Base-by-base conservation (phyloP, 768 basidiomycete species). In the Fomitopsis serialis region DNA sequence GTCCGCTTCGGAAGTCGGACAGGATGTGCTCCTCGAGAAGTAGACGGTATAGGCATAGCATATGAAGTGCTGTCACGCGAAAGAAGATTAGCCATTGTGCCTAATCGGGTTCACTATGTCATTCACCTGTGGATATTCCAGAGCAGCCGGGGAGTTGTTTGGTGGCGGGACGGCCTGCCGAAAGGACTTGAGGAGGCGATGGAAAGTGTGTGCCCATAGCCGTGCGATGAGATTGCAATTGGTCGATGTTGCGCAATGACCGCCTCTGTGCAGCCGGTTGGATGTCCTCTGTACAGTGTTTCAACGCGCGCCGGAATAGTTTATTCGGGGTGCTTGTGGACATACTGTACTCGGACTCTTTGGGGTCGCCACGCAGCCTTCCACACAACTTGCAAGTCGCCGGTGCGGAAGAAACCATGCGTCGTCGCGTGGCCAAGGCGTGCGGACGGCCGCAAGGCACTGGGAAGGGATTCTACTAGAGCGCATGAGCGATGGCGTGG, bases 1-100 rank as follows among this genome's bases (percentile, higher is more conserved):
- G 98, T 17, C 86, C 85, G 2, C 80, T 74, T 54, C 85, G 83
- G 74, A 92, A 97, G 7, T 72, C 67, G 1, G 67, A 70, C 43
- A 98, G 78, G 1, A 74, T 77, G 9, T 79, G 82, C 65, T 97
- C 89, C 63, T 98, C 96, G 47, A 93, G 74, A 2, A 98, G 78
- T 98, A 98, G 63, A 95, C 96, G 0, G 84, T 85, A 70, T 98
- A 99, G 0, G 96, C 89, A 59, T 92, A 97, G 61, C 94, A 92
- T 42, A 97, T 92, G 60, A 94, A 95, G 57, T 94, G 93, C 63
- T 66, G 46, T 32, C 29, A 11, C 29, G 6, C 17, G 24, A 13
- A 12, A 11, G 9, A 48, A 23, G 19, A 37, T 21, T 45, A 48
- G 17, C 8, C n/a, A 15, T 7, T 12, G 7, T 40, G 23, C 8